Evolutionary conservation across 2,329 filamentous ascomycete species (phyloP).

Genomic region (Alternaria angustiovoidea): DNA sequence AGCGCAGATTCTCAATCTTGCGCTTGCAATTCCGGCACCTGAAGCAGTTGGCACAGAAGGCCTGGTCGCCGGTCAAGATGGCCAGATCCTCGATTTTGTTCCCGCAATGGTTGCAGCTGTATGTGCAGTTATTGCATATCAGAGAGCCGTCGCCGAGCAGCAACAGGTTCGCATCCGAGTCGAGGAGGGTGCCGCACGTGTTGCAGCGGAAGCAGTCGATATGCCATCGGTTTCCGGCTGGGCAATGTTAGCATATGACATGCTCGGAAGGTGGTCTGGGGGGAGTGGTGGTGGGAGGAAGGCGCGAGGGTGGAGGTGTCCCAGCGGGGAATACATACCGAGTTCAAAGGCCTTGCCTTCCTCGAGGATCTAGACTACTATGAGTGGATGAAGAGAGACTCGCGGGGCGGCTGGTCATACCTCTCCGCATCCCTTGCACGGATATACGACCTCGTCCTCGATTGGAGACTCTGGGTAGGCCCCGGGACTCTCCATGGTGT

Average conservation of each 20-base stretch:
- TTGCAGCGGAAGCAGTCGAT: conserved; percentile 99
- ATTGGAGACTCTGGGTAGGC: conserved; percentile 61
- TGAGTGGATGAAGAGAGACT: conserved; percentile 26
- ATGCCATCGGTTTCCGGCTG: conserved; percentile 97
- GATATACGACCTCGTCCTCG: conserved; percentile 62
- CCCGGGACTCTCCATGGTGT: conserved; percentile 63
- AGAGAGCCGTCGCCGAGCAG: conserved; percentile 96
- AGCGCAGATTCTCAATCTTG: conserved; percentile 97
- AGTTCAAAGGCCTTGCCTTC: conserved; percentile 99
- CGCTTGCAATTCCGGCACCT: conserved; percentile 97
- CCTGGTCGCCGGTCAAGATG: conserved; percentile 96
- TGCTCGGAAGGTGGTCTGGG: neutral
- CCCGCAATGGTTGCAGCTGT: conserved; percentile 94
- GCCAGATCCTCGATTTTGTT: conserved; percentile 99
- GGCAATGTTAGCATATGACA: conserved; percentile 35
- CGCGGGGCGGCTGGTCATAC: conserved; percentile 30
- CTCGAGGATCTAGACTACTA: conserved; percentile 80
- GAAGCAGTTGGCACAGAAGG: conserved; percentile 97
- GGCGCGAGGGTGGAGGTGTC: neutral
- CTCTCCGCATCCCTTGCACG: conserved; percentile 70
- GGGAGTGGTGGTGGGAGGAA: neutral
- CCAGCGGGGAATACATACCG: conserved; percentile 65
- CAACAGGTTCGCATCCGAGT: conserved; percentile 96
- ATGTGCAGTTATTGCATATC: conserved; percentile 99
- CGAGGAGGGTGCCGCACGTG: conserved; percentile 91